A percentile compares a stretch with the other conserved stretches of the same genome.
These are phyloP conservation scores for Chaetomium cochliodes DNA, from an alignment of 495 filamentous ascomycete species.

Conservation along the genomic window DNA sequence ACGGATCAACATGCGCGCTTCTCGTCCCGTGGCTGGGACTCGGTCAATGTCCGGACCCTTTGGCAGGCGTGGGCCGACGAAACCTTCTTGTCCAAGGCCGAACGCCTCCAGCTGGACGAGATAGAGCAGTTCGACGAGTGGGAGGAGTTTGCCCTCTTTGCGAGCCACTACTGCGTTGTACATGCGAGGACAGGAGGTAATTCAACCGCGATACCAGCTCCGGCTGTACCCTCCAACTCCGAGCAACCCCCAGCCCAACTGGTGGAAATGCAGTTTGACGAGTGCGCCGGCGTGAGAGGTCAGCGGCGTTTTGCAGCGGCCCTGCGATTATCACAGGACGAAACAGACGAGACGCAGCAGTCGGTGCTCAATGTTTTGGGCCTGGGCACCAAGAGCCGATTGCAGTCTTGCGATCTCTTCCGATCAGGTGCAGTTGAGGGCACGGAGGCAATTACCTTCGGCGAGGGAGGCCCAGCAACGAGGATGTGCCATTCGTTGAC, in stretches of 20 bases:
- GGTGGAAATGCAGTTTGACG: constrained; percentile 29
- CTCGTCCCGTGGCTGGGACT: constrained; percentile 59
- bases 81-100: constrained; percentile 54
- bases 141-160: constrained; percentile 91
- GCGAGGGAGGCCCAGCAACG: constrained; percentile 43
- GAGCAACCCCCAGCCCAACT: not conserved
- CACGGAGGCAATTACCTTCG: constrained; percentile 26
- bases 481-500: constrained; percentile 81
- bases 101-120: constrained; percentile 58
- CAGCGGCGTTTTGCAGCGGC: constrained; percentile 46
- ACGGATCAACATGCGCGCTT: constrained; percentile 66
- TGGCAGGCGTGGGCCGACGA: constrained; percentile 78
- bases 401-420: constrained; percentile 63
- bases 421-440: constrained; percentile 23
- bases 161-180: constrained; percentile 80
- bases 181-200: constrained; percentile 48
- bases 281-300: constrained; percentile 36
- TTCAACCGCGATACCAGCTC: constrained; percentile 1
- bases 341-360: constrained; percentile 16
- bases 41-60: constrained; percentile 60
- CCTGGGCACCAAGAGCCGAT: constrained; percentile 57
- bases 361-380: constrained; percentile 55
- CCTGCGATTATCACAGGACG: constrained; percentile 22
- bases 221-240: not conserved
- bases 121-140: constrained; percentile 91